phyloP scores from a whole-genome alignment of 352 stramenopile species.

The Globisporangium rhizosaccharum region DNA sequence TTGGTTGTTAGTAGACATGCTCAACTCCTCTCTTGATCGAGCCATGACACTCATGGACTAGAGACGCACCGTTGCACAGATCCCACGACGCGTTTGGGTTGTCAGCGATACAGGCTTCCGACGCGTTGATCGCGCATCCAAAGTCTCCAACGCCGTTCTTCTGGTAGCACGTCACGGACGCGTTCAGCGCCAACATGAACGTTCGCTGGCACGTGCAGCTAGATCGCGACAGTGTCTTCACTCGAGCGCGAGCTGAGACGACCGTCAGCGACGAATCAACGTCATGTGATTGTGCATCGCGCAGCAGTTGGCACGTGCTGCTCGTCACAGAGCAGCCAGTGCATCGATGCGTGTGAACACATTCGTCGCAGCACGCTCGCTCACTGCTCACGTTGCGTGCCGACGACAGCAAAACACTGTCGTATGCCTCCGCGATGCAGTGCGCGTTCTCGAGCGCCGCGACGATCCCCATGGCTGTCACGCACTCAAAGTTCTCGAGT shows the following conservation, averaged over 20 bases:
- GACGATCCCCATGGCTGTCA: conserved; percentile 14
- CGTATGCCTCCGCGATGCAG: conserved; percentile 7
- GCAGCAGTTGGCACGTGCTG: conserved; percentile 12
- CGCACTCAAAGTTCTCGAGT: conserved; percentile 13
- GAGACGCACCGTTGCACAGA: conserved; percentile 27
- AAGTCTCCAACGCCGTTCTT: background rate
- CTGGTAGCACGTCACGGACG: conserved; percentile 19
- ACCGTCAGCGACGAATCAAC: background rate
- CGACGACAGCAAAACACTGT: conserved; percentile 7
- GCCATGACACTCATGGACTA: background rate
- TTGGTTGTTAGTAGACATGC: background rate
- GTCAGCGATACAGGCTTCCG: background rate
- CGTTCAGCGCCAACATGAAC: background rate
- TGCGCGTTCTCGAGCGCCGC: background rate
- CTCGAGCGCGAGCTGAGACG: background rate
- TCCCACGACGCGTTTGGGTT: conserved; percentile 18
- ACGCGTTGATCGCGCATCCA: conserved; percentile 20
- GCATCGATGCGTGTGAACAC: conserved; percentile 7
- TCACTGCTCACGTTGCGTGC: conserved; percentile 1
- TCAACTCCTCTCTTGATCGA: background rate
- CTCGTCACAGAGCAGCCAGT: conserved; percentile 8
- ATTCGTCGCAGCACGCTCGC: conserved; percentile 14
- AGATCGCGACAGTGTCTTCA: conserved; percentile 17
- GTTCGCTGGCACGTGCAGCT: conserved; percentile 25
- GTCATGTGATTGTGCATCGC: conserved; percentile 13